phyloP scores from a whole-genome alignment of 345 rosid genomes.

The Brassica juncea region DNA sequence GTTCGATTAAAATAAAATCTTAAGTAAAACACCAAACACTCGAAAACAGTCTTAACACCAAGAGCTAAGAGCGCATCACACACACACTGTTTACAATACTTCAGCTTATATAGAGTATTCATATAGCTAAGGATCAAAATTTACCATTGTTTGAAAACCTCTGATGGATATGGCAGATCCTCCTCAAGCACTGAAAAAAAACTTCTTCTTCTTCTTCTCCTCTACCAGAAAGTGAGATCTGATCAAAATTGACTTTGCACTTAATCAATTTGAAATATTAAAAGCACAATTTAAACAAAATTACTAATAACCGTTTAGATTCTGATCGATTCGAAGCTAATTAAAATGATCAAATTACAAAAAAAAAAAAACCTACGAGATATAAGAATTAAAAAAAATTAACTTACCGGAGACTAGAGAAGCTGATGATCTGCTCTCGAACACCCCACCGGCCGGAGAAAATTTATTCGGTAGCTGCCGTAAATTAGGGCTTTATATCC shows the following conservation, averaged over 20 bases:
- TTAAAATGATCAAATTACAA: too few relatives aligned
- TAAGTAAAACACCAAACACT: background rate
- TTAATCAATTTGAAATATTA: too few relatives aligned
- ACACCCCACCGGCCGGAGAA: slow-evolving; percentile 28
- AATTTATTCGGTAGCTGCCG: background rate
- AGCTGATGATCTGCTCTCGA: slow-evolving; percentile 31
- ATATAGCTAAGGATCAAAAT: slow-evolving; percentile 6
- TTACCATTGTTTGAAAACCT: slow-evolving; percentile 34
- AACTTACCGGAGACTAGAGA: slow-evolving; percentile 32
- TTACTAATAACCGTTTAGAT: background rate
- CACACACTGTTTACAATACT: background rate
- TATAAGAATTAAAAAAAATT: background rate
- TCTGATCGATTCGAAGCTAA: slow-evolving; percentile 12
- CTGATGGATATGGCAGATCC: slow-evolving; percentile 7
- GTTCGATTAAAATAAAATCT: background rate
- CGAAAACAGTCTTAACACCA: background rate
- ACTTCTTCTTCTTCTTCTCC: background rate
- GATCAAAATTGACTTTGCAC: background rate
- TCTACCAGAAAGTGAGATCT: slow-evolving; percentile 11
- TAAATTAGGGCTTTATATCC: background rate
- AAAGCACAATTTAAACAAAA: background rate
- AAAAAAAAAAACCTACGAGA: background rate
- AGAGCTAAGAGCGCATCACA: background rate
- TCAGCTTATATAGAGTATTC: background rate
- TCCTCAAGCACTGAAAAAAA: background rate